These are phyloP conservation scores for Diaporthe humulicola DNA, from an alignment of 2,329 filamentous ascomycete species.

Conservation along the genomic window DNA sequence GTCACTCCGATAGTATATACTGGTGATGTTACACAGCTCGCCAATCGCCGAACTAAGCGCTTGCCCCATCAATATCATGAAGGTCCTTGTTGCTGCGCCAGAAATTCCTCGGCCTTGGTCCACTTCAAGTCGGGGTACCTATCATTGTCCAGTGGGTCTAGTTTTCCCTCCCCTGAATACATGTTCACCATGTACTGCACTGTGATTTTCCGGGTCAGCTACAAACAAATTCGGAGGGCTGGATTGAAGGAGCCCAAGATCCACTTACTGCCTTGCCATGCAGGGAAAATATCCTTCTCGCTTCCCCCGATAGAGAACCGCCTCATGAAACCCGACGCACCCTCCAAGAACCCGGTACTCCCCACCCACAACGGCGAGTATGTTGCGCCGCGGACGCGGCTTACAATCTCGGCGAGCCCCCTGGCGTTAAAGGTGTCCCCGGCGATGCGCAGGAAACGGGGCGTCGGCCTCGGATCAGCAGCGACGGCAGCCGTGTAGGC, in stretches of 20 bases:
- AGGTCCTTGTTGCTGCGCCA: not conserved
- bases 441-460: conserved; percentile 42
- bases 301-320: conserved; percentile 37
- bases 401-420: conserved; percentile 36
- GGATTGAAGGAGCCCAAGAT: not conserved
- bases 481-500: conserved; percentile 41
- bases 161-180: conserved; percentile 39
- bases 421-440: conserved; percentile 35
- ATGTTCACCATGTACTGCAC: conserved; percentile 42
- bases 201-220: not conserved
- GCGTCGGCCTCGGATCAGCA: conserved; percentile 40
- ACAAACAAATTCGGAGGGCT: not conserved
- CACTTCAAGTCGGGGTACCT: conserved; percentile 41
- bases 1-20: not conserved
- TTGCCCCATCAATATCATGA: not conserved
- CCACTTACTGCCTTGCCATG: conserved; percentile 40
- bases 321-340: conserved; percentile 34
- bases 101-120: conserved; percentile 38
- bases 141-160: conserved; percentile 41
- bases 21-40: not conserved
- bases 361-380: conserved; percentile 39
- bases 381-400: conserved; percentile 7
- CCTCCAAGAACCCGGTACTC: conserved; percentile 37
- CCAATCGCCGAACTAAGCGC: too few relatives aligned
- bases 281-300: conserved; percentile 38